phyloP scores from a whole-genome alignment of 2,329 filamentous ascomycete genomes.

The Monosporascus sp. region DNA sequence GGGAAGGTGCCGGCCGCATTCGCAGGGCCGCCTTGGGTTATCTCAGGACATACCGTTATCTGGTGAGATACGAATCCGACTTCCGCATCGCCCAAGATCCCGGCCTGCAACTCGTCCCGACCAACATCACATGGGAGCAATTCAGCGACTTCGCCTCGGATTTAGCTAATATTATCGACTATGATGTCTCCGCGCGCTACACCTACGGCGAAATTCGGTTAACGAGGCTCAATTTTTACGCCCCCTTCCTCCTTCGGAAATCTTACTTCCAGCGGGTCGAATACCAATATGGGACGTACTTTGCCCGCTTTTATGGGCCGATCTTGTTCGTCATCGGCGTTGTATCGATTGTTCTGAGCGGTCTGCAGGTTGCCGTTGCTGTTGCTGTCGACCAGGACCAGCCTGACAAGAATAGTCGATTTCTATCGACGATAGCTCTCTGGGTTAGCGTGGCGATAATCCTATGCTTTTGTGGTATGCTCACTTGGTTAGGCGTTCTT shows the following conservation, averaged over 20 bases:
- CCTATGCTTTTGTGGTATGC: neutral
- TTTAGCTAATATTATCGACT: conserved; percentile 7
- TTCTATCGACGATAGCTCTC: neutral
- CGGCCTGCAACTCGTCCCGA: conserved; percentile 8
- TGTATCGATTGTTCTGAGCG: conserved; percentile 4
- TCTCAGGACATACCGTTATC: conserved; percentile 25
- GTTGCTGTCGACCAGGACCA: conserved; percentile 2
- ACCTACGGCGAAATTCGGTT: conserved; percentile 10
- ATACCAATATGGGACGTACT: conserved; percentile 13
- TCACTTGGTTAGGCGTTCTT: neutral
- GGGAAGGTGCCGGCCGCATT: conserved; percentile 2
- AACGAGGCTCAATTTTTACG: conserved; percentile 12
- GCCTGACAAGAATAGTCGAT: neutral
- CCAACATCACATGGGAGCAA: conserved; percentile 11
- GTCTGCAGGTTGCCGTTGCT: conserved; percentile 4
- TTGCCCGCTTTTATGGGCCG: conserved; percentile 13
- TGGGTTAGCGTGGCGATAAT: conserved; percentile 1
- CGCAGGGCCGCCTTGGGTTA: conserved; percentile 24
- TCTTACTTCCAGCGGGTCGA: conserved; percentile 10
- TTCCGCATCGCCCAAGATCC: conserved; percentile 27
- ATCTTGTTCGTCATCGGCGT: conserved; percentile 13
- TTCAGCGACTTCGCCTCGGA: conserved; percentile 9
- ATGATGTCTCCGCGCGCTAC: conserved; percentile 12
- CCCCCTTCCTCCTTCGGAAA: conserved; percentile 9
- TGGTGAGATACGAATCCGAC: conserved; percentile 30